Percentiles rank a stretch among this genome's conserved stretches.
These are phyloP conservation scores for Eimeria brunetti DNA, from an alignment of 169 alveolate genomes.

Conservation along the genomic window DNA sequence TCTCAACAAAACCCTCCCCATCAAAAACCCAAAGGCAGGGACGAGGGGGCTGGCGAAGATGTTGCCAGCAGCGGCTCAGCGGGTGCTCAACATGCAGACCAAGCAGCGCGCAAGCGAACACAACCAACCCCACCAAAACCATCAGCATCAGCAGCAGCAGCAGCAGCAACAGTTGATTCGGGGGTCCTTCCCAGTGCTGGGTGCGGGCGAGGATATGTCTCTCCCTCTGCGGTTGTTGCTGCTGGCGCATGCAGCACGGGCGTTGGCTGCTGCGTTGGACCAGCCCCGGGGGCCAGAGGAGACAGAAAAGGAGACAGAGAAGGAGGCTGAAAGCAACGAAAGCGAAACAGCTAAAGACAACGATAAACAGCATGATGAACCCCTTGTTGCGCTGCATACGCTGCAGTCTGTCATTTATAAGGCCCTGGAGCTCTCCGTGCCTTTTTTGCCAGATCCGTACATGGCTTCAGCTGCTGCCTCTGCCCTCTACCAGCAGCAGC, in stretches of 20 bases:
- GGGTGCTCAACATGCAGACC: background rate
- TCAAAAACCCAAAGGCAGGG: background rate
- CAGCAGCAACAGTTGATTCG: constrained; percentile 40
- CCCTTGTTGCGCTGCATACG: constrained; percentile 47
- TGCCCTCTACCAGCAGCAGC: background rate
- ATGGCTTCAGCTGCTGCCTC: background rate
- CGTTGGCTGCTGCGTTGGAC: background rate
- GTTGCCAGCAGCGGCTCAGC: constrained; percentile 11
- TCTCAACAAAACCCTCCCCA: background rate
- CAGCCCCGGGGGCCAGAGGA: background rate
- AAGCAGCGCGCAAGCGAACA: background rate
- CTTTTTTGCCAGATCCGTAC: constrained; percentile 17
- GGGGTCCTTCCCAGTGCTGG: constrained; percentile 20
- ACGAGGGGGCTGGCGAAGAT: background rate
- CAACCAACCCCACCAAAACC: background rate
- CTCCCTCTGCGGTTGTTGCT: constrained; percentile 21
- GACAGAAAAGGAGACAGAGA: background rate
- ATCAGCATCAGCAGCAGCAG: constrained; percentile 47
- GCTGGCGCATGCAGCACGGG: constrained; percentile 22
- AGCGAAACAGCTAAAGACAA: background rate
- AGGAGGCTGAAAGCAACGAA: background rate
- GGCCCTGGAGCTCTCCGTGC: constrained; percentile 8
- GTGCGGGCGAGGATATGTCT: constrained; percentile 20
- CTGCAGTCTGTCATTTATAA: constrained; percentile 26
- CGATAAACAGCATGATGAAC: background rate